Base-by-base conservation (phyloP, 1,284 basidiomycete genomes). In the Sanguinoderma infundibulare region DNA sequence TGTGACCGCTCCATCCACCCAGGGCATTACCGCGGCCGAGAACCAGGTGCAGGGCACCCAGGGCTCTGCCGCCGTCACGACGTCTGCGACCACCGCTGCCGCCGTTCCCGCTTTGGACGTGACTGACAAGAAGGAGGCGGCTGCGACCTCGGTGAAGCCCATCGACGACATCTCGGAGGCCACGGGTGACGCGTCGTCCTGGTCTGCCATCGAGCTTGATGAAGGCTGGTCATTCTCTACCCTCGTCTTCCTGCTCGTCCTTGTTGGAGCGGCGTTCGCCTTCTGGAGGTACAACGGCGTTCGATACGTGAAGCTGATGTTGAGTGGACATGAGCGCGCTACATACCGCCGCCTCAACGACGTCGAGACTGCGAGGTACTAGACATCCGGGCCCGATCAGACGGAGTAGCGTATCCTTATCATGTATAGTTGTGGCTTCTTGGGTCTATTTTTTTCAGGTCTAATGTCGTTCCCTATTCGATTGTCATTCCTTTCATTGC, bases 261-360 rank as follows among this genome's bases (percentile, higher is more conserved):
- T 69, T 28, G 49, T 57, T 1, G 72, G 81, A 35, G 74, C 81
- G 26, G 79, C 77, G n/a, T 83, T 73, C 12, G 72, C 83, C n/a
- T 87, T 89, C 66, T 70, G 83, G 60, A 87, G 81, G 75, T 76
- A 87, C 40, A 86, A 87, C 38, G 86, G 86, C 28, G 51, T 78
- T 50, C 79, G 78, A 51, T 79, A 77, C 69, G 65, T 82, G 56
- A 78, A 79, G 42, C 79, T 81, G 38, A 57, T 82, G 20, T 55
- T 83, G 50, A 77, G 75, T 50, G 67, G 72, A 38, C 71, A 70
- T 28, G 68, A 71, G 53, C 71, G 74, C 54, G 73, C 73, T 9
- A 75, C 77, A 30, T 89, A 89, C 70, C 79, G 78, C 56, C 81
- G 77, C 62, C 77, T 89, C 26, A 72, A 71, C 8, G 86, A 87